phyloP scores from a whole-genome alignment of 345 rosid genomes.

The Aurinia saxatilis region DNA sequence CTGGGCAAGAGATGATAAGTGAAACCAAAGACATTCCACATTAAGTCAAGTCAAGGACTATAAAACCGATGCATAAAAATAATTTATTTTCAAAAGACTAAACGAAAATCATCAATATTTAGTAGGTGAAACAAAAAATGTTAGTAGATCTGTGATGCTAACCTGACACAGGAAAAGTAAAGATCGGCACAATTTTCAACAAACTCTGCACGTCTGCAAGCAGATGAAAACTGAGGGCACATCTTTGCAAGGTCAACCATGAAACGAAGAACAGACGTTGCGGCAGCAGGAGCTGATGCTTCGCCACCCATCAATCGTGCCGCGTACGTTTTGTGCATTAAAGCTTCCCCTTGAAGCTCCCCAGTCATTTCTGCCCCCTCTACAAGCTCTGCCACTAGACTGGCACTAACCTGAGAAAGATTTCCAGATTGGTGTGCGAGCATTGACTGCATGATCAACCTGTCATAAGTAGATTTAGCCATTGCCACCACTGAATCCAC shows the following conservation, averaged over 20 bases:
- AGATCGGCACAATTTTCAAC: conserved; percentile 91
- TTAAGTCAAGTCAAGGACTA: not conserved
- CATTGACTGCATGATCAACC: conserved; percentile 79
- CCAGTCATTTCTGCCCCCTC: conserved; percentile 92
- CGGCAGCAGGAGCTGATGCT: conserved; percentile 99
- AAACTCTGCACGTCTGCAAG: conserved; percentile 86
- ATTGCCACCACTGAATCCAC: conserved; percentile 88
- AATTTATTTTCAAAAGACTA: not conserved
- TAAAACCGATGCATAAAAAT: not conserved
- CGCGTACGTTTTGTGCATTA: conserved; percentile 99
- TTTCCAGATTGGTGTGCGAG: conserved; percentile 87
- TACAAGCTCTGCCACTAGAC: conserved; percentile 89
- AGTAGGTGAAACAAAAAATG: conserved; percentile 12
- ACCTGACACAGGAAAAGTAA: conserved; percentile 96
- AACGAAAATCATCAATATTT: conserved; percentile 3
- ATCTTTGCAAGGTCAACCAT: conserved; percentile 99
- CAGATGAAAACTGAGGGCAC: conserved; percentile 91
- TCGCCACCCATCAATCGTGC: conserved; percentile 99
- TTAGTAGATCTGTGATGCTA: conserved; percentile 28
- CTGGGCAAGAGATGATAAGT: not conserved
- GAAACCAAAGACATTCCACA: conserved; percentile 6
- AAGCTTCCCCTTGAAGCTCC: conserved; percentile 99
- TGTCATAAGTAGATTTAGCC: conserved; percentile 95
- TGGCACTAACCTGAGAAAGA: conserved; percentile 81
- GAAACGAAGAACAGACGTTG: conserved; percentile 89